Evolutionary conservation across 352 stramenopile species (phyloP), one percentile per base, ranked within the genome.

Genomic region (Globisporangium irregulare): DNA sequence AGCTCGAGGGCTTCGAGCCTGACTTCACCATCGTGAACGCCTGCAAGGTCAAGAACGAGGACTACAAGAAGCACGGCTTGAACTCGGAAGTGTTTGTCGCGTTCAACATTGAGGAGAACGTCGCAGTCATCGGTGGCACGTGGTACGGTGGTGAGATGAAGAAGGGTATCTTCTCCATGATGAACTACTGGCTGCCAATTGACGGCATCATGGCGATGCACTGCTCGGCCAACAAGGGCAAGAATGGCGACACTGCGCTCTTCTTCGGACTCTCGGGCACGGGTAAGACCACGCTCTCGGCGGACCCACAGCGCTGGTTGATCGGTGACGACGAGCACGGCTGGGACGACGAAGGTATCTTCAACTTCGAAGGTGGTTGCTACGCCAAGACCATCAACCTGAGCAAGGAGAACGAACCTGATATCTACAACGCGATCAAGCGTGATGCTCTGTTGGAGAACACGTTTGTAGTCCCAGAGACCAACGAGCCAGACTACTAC

Each of bases 311-410:
- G 41, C 41, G 41, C 15, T 50, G 41, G 41, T 50, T 50, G 41
- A 93, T 93, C 56, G 86, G 84, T 64, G 84, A 93, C 54, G 86
- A 93, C 61, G 97, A 99, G 78, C 97, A 99, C 84, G 96, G 97
- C 64, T 99, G 97, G 97, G 96, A 99, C 73, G 89, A 99, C 66
- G 82, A 98, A 71, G 97, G 97, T 46, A 92, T 99, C 62, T 99
- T 99, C 83, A 99, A 99, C 86, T 99, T 99, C 76, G 97, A 99
- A 76, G 97, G 97, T 72, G 97, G 97, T 36, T 99, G 97, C 84
- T 99, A 99, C 78, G 97, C 94, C 69, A 99, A 99, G 89, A 99
- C 96, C n/a, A 98, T 99, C 80, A 97, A 99, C 73, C 81, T 99
- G 66, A 92, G 78, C 59, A 76, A 90, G 61, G 87, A 98, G 78